Base-by-base conservation (phyloP, 1,284 basidiomycete genomes). In the Cerioporus squamosus region DNA sequence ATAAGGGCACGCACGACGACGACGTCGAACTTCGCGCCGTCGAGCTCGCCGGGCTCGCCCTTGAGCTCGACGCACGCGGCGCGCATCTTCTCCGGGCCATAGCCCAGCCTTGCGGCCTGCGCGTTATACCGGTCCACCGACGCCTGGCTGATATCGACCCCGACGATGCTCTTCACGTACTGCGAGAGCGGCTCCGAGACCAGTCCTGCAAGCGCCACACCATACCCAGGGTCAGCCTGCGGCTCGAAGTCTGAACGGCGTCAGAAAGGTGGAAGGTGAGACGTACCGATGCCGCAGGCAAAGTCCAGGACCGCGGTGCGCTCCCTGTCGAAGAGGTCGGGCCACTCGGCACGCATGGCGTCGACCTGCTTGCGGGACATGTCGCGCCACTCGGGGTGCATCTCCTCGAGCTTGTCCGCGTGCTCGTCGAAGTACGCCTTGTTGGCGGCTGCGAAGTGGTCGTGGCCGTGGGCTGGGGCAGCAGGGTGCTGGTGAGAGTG, bases 141-240 rank as follows among this genome's bases (percentile, higher is more conserved):
- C 3, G 69, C 79, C 60, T 83, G 80, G 68, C 85, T 88, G 68
- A 90, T 87, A 67, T 92, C 90, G 31, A 88, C 82, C 4, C 89
- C 90, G 24, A 90, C 72, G 61, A 92, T 79, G 22, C 75, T 77
- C 66, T 82, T 85, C 44, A 79, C 77, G 60, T 84, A 70, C 12
- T 83, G 77, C 0, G 80, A 81, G 20, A 91, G 51, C 22, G 44
- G 76, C 56, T 81, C 75, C 2, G 87, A 86, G 22, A 90, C 67
- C 20, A 85, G 67, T 6, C 89, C 87, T 90, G 23, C 17, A 9
- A 5, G 6, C 26, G 26, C n/a, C 26, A 29, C 26, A 29, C 9
- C 26, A 29, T 29, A 29, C 6, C 26, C 26, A 29, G 9, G 6
- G 8, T 26, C 26, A 26, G 8, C 3, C 5, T 2, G 1, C 9